A percentile compares a stretch with the other conserved stretches of the same genome.
Conservation (phyloP, 257 asterid genomes). For the Echites panduratus region DNA sequence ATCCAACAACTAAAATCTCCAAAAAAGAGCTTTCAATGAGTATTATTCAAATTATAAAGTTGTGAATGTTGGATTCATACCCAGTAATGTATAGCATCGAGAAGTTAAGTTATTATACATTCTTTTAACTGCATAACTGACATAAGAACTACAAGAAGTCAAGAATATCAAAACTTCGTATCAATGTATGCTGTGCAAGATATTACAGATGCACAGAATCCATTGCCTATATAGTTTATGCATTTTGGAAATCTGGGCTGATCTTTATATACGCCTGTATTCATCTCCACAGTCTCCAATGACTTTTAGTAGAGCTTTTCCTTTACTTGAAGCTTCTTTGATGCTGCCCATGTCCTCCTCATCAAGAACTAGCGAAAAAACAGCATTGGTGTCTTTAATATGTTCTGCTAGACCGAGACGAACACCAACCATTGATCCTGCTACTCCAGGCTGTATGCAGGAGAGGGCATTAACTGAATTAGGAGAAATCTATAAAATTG, state of each 20-base stretch:
- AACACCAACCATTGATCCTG: constrained; percentile 96
- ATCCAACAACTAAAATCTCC: too few species aligned
- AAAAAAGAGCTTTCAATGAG: too few species aligned
- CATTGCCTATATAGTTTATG: background rate
- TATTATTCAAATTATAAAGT: too few species aligned
- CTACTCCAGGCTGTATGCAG: constrained; percentile 73
- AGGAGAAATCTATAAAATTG: background rate
- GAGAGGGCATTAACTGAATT: constrained; percentile 1
- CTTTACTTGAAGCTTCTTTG: constrained; percentile 55
- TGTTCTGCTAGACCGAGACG: constrained; percentile 88
- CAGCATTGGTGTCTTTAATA: constrained; percentile 53
- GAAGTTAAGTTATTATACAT: background rate
- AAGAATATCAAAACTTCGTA: background rate
- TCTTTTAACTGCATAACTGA: background rate
- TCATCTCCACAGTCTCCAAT: constrained; percentile 97
- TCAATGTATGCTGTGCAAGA: background rate
- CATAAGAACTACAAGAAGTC: background rate
- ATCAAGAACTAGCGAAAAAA: constrained; percentile 74
- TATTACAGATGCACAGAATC: background rate
- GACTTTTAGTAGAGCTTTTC: constrained; percentile 65
- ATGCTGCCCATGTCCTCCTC: constrained; percentile 63
- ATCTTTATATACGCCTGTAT: constrained; percentile 50
- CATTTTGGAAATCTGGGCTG: background rate
- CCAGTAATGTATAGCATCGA: background rate
- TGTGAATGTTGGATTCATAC: background rate